Conservation (phyloP, 2,329 filamentous ascomycete genomes). For the Colletotrichum scovillei region DNA sequence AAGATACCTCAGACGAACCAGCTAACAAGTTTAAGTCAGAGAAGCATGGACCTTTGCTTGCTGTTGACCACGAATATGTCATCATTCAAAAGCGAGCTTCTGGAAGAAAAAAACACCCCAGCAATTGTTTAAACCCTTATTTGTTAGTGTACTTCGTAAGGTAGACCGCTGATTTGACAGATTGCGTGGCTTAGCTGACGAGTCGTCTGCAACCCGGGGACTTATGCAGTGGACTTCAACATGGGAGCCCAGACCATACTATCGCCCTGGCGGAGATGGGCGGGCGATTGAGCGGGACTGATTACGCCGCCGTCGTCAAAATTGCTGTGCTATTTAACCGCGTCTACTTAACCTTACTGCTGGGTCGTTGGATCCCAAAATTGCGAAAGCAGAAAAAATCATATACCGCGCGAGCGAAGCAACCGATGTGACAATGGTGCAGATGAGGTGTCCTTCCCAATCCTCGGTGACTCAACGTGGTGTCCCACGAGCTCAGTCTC, state of each 20-base stretch:
- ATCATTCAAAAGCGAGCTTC: not conserved
- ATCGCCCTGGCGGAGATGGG: not conserved
- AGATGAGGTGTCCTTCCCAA: not conserved
- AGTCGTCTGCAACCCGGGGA: not conserved
- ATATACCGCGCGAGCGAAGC: not conserved
- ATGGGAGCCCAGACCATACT: not conserved
- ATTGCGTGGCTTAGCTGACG: not conserved
- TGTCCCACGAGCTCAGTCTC: not conserved
- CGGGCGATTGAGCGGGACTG: not conserved
- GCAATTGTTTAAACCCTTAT: not conserved
- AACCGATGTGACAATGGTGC: not conserved
- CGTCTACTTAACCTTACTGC: not conserved
- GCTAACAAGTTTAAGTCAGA: not conserved
- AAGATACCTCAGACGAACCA: not conserved
- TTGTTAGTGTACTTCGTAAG: not conserved
- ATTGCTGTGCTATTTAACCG: not conserved
- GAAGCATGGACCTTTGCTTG: not conserved
- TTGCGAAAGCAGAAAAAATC: not conserved
- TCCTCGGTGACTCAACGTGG: not conserved
- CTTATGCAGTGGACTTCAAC: not conserved
- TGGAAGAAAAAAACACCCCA: not conserved
- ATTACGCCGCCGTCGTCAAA: not conserved
- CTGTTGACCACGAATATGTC: not conserved
- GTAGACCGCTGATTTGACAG: not conserved
- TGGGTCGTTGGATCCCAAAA: not conserved